phyloP scores from a whole-genome alignment of 306 rosid genomes.

The Carpinus viminea region DNA sequence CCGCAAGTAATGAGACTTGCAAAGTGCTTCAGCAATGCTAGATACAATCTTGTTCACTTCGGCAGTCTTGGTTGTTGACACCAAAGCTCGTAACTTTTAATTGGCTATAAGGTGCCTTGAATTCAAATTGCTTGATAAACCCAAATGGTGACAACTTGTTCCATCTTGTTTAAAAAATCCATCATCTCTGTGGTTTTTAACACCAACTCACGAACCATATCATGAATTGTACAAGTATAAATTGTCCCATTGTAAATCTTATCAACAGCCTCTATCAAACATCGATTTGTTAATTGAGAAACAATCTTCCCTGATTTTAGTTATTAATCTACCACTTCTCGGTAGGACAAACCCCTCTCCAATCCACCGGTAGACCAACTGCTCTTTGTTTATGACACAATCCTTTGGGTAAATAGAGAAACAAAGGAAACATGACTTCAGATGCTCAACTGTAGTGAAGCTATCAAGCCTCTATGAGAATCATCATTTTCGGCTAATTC shows the following conservation, averaged over 20 bases:
- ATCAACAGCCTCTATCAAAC: slow-evolving; percentile 37
- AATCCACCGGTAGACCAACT: slow-evolving; percentile 50
- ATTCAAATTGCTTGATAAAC: slow-evolving; percentile 13
- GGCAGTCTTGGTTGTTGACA: slow-evolving; percentile 32
- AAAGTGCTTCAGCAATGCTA: slow-evolving; percentile 24
- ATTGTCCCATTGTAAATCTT: slow-evolving; percentile 33
- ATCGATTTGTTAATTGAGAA: slow-evolving; percentile 36
- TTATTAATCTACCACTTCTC: slow-evolving; percentile 26
- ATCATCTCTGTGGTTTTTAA: slow-evolving; percentile 23
- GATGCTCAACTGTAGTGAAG: slow-evolving; percentile 34
- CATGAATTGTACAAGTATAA: slow-evolving; percentile 32
- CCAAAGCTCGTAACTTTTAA: slow-evolving; percentile 26
- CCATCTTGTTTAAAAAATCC: slow-evolving; percentile 19
- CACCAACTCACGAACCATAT: slow-evolving; percentile 41
- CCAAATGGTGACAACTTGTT: slow-evolving; percentile 28
- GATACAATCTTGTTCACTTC: slow-evolving; percentile 37
- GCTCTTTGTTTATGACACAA: slow-evolving; percentile 40
- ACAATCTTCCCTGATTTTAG: slow-evolving; percentile 40
- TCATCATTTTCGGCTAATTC: slow-evolving; percentile 31
- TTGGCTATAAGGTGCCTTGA: slow-evolving; percentile 2
- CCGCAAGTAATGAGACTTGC: slow-evolving; percentile 17
- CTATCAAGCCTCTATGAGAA: slow-evolving; percentile 21
- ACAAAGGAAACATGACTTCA: slow-evolving; percentile 39
- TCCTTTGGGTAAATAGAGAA: slow-evolving; percentile 42
- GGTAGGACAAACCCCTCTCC: slow-evolving; percentile 42